Evolutionary conservation across 129 eudicot species (phyloP).

Genomic region (Daucus carota): DH1_v3.0 NC_030386.2:27726001-27726500

Average conservation of each 20-base stretch:
- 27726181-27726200: background rate
- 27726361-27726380: background rate
- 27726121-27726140: background rate
- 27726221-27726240: background rate
- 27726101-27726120: background rate
- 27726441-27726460: background rate
- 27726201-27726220: background rate
- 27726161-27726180: background rate
- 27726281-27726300: background rate
- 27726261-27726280: background rate
- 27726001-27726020: background rate
- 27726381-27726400: background rate
- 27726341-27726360: background rate
- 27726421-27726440: background rate
- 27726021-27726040: background rate
- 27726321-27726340: background rate
- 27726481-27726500: background rate
- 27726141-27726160: background rate
- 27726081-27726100: background rate
- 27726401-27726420: background rate
- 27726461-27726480: background rate
- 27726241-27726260: background rate
- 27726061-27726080: background rate
- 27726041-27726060: background rate
- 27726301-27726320: background rate